Evolutionary conservation across 768 basidiomycete genomes (phyloP), one percentile per base, ranked within the genome.

Genomic region (Gymnopilus dilepis): DNA sequence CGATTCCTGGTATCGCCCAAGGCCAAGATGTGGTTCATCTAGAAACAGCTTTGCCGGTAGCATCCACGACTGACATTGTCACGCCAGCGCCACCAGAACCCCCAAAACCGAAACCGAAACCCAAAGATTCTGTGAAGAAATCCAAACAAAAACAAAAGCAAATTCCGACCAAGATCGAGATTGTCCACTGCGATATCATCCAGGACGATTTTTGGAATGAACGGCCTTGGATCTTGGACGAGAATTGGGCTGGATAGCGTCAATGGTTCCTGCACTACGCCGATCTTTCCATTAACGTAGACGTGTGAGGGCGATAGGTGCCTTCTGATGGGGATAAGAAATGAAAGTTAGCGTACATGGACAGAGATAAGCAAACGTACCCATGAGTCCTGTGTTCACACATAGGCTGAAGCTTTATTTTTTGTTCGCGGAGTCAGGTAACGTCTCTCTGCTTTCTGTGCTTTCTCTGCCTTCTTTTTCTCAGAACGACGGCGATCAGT

Each of bases 141-240:
- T 40, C 37, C 40, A 69, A 66, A 56, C 61, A 63, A 54, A 72
- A 65, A 66, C 62, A 61, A 63, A 77, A 73, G 64, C 76, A 71
- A 79, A 77, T 58, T 60, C 73, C 11, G 61, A 85, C 78, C 22
- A 79, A 68, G 68, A 77, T 94, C 48, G 80, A 78, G 4, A 77
- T 94, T 1, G 65, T 88, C 24, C 93, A 97, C 65, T 92, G 88
- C 71, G 95, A 97, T 75, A 83, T 97, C 60, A 95, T 97, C 61
- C 81, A 83, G 56, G 86, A 92, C 56, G 83, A 80, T 0, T 96
- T 97, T 74, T 97, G 95, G 95, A 71, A 80, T 6, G 76, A 79
- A 28, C 75, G 89, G 56, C 83, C 86, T 9, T 73, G 81, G 51
- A 68, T 93, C 24, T 77, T 92, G 56, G 73, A 53, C 58, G 68